These are phyloP conservation scores for Magnolia changhungtana DNA, from an alignment of 164 flowering plant genomes.

Conservation along the genomic window DNA sequence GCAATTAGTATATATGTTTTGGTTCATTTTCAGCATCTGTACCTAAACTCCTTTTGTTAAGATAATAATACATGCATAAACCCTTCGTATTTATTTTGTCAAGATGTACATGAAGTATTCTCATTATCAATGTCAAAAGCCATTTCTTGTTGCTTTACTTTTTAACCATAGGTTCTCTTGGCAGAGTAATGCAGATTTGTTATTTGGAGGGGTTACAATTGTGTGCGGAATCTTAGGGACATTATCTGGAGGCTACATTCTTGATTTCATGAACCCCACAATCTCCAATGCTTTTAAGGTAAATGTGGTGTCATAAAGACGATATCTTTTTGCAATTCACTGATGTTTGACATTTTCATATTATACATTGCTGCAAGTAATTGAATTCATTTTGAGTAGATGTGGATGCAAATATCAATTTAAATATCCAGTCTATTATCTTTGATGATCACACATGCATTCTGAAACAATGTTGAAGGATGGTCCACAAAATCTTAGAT, in stretches of 20 bases:
- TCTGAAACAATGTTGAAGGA: not conserved
- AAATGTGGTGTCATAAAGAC: not conserved
- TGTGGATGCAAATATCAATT: not conserved
- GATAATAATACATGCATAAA: not conserved
- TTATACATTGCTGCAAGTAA: not conserved
- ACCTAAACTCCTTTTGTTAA: not conserved
- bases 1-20: too few species aligned
- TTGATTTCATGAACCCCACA: conserved; percentile 63
- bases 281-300: conserved; percentile 93
- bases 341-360: not conserved
- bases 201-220: conserved; percentile 83
- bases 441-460: not conserved
- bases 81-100: not conserved
- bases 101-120: not conserved
- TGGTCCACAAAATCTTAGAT: too few species aligned
- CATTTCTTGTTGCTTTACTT: not conserved
- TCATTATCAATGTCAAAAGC: not conserved
- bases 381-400: not conserved
- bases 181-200: conserved; percentile 74
- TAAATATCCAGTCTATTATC: not conserved
- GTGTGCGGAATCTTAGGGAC: conserved; percentile 87
- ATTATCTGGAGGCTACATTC: conserved; percentile 68
- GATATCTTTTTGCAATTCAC: not conserved
- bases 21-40: too few species aligned
- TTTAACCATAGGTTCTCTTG: conserved; percentile 8